Base-by-base conservation (phyloP, 306 rosid species). In the Castanea crenata region DNA sequence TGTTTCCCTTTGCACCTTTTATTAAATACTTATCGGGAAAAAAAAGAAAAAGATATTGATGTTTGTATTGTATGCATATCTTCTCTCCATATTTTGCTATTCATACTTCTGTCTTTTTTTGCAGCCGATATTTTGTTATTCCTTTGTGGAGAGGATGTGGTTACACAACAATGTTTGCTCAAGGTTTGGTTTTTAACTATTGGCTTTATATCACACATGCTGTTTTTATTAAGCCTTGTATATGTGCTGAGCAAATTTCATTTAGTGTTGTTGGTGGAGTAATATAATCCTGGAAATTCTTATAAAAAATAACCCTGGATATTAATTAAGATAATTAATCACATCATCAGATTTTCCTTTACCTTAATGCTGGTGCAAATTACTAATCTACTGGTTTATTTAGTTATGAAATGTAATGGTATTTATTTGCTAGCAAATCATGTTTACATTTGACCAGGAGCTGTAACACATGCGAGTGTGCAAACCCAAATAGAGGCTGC, bases 141-240 rank as follows among this genome's bases (percentile, higher is more conserved):
- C 97, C 99, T 69, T 11, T 95, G 80, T 91, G 99, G 97, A 88
- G 86, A 81, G 97, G 97, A 87, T 86, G 88, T 79, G 99, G 99
- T 55, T 95, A 90, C 79, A 85, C 86, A 9, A 87, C 98, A 75
- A 91, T 95, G 97, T 92, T 95, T 80, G 86, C 85, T 83, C 99
- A 95, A 92, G 99, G 99, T 92, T 76, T 77, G 87, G 46, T 75
- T 52, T 69, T n/a, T 81, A 73, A 29, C 55, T 29, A 69, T 52
- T 81, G 74, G 38, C 88, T 83, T 69, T 52, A 64, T 72, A 32
- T 81, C 70, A 77, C 73, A 64, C 16, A n/a, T 61, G 25, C 9
- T n/a, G 34, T 23, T 29, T 29, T 29, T 3, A 29, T 29, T 29
- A 29, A 29, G 32, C 32, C 3, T 29, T 29, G 32, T 29, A 29